Evolutionary conservation across 768 basidiomycete species (phyloP).

Genomic region (Tricholoma saponaceum): DNA sequence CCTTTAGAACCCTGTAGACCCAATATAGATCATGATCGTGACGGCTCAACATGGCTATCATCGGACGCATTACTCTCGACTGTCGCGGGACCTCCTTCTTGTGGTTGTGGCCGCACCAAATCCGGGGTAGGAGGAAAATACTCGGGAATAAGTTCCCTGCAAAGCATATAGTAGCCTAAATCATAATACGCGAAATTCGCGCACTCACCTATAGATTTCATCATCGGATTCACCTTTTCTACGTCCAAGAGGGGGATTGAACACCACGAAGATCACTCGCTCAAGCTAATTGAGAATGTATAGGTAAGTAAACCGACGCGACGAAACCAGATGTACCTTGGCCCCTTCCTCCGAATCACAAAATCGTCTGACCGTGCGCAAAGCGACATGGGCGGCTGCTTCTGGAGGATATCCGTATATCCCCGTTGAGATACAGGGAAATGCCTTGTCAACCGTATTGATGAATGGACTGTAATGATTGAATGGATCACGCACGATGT

Average conservation of each 20-base stretch:
- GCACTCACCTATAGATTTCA: conserved; percentile 49
- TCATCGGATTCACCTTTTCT: conserved; percentile 48
- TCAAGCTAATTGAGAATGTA: conserved; percentile 44
- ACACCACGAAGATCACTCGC: conserved; percentile 67
- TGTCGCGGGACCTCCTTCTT: neutral
- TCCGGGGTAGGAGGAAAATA: conserved; percentile 50
- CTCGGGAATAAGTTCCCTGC: conserved; percentile 49
- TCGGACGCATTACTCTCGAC: neutral
- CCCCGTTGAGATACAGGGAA: conserved; percentile 77
- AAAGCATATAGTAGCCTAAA: neutral
- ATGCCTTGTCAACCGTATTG: conserved; percentile 46
- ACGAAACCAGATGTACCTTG: conserved; percentile 29
- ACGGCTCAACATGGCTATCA: neutral
- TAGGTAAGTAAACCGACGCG: neutral
- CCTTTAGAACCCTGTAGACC: neutral
- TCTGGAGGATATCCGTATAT: conserved; percentile 75
- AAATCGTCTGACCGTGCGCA: conserved; percentile 53
- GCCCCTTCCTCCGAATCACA: conserved; percentile 48
- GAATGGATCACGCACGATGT: conserved; percentile 47
- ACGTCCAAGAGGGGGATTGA: conserved; percentile 35
- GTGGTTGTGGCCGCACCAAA: neutral
- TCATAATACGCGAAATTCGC: neutral
- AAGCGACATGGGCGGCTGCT: conserved; percentile 69
- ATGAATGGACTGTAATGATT: neutral
- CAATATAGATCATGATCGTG: neutral